Base-by-base conservation (phyloP, 2,329 filamentous ascomycete genomes). In the Pleomassaria siparia region DNA sequence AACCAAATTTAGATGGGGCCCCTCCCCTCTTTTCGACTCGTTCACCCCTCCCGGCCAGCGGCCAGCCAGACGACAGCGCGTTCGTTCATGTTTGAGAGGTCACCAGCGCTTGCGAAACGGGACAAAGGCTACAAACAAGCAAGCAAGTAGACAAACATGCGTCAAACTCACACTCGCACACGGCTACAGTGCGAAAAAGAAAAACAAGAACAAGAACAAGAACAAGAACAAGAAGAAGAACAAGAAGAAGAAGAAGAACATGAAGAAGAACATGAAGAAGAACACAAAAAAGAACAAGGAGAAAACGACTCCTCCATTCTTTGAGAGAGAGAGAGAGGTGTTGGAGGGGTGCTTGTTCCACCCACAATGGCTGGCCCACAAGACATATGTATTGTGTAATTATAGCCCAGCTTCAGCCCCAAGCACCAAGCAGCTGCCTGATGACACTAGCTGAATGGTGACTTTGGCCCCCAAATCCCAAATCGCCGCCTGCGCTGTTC, bases 361-460 rank as follows among this genome's bases (percentile, higher is more conserved):
- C 26, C 45, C 49, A 54, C 47, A 50, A n/a, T n/a, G 49, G 47
- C 32, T 18, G 15, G 32, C 32, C 15, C 32, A 54, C 49, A 46
- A 49, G 40, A 32, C 43, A 35, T 47, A 39, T n/a, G n/a, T n/a
- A n/a, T n/a, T n/a, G n/a, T n/a, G n/a, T n/a, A n/a, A n/a, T n/a
- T n/a, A n/a, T n/a, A n/a, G n/a, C n/a, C n/a, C 43, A 33, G 43
- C 28, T 22, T 35, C 33, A 5, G 39, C 25, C 50, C 25, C 57
- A 54, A 57, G 54, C 54, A 53, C 52, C 54, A 32, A 53, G 50
- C 47, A 50, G 54, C 43, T 59, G 56, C 56, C 56, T 55, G 54
- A 50, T 54, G 48, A 57, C 51, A 49, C 45, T 47, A 44, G 44
- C 44, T 47, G 13, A 41, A 29, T 26, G 20, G 9, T 43, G 25